These are phyloP conservation scores for Panicum hallii DNA, from an alignment of 202 grass and related monocot genomes.

Conservation along the genomic window DNA sequence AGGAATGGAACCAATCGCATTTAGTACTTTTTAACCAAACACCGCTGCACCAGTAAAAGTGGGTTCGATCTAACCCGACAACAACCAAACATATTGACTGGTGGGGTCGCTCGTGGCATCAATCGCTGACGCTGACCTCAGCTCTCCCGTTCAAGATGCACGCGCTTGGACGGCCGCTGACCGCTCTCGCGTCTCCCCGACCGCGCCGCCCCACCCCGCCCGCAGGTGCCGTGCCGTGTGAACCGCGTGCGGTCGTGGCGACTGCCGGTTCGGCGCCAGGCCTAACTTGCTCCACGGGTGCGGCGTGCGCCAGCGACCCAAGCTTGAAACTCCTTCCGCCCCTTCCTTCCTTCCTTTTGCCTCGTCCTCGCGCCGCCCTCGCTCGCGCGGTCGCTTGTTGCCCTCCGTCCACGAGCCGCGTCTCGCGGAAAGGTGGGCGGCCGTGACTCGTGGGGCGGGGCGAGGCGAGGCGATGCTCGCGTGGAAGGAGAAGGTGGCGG, in stretches of 20 bases:
- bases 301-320: neutral
- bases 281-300: conserved; percentile 26
- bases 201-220: neutral
- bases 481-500: conserved; percentile 84
- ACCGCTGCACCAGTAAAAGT: no score
- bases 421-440: neutral
- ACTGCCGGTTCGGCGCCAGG: neutral
- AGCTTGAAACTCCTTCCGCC: neutral
- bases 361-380: neutral
- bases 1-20: no score
- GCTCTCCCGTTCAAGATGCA: no score
- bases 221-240: neutral
- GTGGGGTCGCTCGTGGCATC: no score
- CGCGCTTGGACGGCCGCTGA: conserved; percentile 9
- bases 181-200: neutral
- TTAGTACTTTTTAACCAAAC: no score
- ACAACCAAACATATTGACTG: no score
- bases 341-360: no score
- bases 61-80: no score
- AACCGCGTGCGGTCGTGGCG: neutral
- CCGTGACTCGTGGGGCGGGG: neutral
- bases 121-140: no score
- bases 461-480: conserved; percentile 53
- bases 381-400: neutral
- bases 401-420: neutral